Evolutionary conservation across 495 filamentous ascomycete species (phyloP).

Genomic region (Echria macrotheca): DNA sequence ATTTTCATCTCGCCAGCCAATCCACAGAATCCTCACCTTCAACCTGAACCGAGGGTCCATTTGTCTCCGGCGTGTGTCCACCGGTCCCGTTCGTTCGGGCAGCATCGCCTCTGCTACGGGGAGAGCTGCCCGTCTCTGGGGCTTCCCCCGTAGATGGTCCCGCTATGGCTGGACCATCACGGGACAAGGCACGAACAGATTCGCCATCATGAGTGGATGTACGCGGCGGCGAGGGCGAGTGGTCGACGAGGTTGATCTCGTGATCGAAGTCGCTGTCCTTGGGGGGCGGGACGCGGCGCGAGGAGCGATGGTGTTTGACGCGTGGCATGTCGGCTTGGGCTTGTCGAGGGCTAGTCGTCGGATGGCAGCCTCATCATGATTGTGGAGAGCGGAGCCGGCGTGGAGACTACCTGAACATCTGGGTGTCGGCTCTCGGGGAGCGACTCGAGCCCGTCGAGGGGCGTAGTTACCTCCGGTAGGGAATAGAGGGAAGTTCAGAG

Average conservation of each 20-base stretch:
- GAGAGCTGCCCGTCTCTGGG: neutral
- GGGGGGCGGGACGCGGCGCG: slow-evolving; percentile 43
- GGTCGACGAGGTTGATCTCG: slow-evolving; percentile 55
- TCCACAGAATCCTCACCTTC: no score
- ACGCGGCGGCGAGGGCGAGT: slow-evolving; percentile 17
- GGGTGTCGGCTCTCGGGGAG: neutral
- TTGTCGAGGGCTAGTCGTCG: slow-evolving; percentile 2
- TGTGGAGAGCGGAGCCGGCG: neutral
- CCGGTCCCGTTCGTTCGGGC: neutral
- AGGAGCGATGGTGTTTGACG: slow-evolving; percentile 37
- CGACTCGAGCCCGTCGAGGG: neutral
- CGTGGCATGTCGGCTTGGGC: slow-evolving; percentile 39
- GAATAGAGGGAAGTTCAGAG: no score
- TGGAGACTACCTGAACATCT: no score
- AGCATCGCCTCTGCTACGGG: neutral
- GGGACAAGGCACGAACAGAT: slow-evolving; percentile 7
- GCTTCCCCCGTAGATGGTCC: slow-evolving; percentile 10
- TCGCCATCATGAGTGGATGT: slow-evolving; percentile 15
- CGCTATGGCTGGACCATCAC: slow-evolving; percentile 2
- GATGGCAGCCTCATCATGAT: slow-evolving; percentile 3
- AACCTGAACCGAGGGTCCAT: slow-evolving; percentile 16
- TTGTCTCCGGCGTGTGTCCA: no score
- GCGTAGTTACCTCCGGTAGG: no score
- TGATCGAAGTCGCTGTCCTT: slow-evolving; percentile 56
- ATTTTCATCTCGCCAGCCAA: no score